These are phyloP conservation scores for Neopestalotiopsis sp. DNA, from an alignment of 2,329 filamentous ascomycete species.

Conservation along the genomic window DNA sequence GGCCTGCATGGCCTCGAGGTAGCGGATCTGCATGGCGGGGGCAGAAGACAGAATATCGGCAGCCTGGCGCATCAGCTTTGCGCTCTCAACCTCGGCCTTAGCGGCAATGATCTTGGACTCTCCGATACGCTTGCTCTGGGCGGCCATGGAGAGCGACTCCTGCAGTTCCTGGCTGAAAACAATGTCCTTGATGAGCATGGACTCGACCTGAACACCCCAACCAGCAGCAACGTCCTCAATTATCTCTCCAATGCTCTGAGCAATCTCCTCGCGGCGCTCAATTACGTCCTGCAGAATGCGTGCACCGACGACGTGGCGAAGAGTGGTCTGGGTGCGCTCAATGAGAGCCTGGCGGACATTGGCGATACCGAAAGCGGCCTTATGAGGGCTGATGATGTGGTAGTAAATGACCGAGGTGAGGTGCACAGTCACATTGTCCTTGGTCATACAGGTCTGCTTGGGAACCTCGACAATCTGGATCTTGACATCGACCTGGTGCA, in stretches of 20 bases:
- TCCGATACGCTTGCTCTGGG: slow-evolving; percentile 97
- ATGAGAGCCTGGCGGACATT: slow-evolving; percentile 96
- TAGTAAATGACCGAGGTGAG: slow-evolving; percentile 99
- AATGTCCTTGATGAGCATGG: slow-evolving; percentile 99
- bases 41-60: slow-evolving; percentile 92
- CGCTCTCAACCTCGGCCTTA: slow-evolving; percentile 93
- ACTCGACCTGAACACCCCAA: slow-evolving; percentile 96
- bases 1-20: slow-evolving; percentile 97
- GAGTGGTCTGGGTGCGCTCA: slow-evolving; percentile 96
- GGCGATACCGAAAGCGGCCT: slow-evolving; percentile 94
- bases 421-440: slow-evolving; percentile 95
- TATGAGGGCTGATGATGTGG: slow-evolving; percentile 93
- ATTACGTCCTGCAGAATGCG: slow-evolving; percentile 97
- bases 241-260: slow-evolving; percentile 92
- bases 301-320: slow-evolving; percentile 95
- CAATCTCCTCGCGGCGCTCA: slow-evolving; percentile 96
- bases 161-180: slow-evolving; percentile 96
- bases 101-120: slow-evolving; percentile 98
- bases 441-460: slow-evolving; percentile 98
- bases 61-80: slow-evolving; percentile 91
- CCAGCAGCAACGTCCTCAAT: slow-evolving; percentile 93
- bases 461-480: slow-evolving; percentile 98
- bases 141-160: slow-evolving; percentile 96
- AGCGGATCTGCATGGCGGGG: slow-evolving; percentile 97
- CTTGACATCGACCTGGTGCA: slow-evolving; percentile 97